phyloP scores from a whole-genome alignment of 2,329 filamentous ascomycete genomes.

The Capronia epimyces region DNA sequence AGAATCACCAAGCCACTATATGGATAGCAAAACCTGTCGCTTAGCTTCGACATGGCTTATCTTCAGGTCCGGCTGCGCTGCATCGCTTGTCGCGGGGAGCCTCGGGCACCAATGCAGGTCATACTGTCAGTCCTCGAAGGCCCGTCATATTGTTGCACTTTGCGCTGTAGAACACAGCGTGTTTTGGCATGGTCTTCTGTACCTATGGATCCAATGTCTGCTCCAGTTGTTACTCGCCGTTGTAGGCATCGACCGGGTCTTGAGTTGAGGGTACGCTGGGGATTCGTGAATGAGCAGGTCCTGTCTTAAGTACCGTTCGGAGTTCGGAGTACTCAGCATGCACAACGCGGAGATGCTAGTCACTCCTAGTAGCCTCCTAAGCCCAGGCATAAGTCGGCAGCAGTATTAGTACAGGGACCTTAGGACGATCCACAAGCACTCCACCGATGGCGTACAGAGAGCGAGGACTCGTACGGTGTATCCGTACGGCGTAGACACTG shows the following conservation, averaged over 20 bases:
- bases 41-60: neutral
- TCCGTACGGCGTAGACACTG: too few relatives aligned
- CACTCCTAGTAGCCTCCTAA: neutral
- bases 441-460: too few relatives aligned
- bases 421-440: neutral
- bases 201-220: neutral
- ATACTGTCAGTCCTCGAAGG: neutral
- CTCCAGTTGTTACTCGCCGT: neutral
- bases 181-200: neutral
- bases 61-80: neutral
- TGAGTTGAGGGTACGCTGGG: too few relatives aligned
- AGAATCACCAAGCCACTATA: neutral
- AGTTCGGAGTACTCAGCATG: neutral
- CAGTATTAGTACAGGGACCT: neutral
- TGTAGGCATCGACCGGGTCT: too few relatives aligned
- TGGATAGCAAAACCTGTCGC: neutral
- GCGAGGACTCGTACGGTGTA: too few relatives aligned
- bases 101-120: conserved; percentile 3
- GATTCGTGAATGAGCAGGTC: neutral
- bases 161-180: neutral
- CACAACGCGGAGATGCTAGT: neutral
- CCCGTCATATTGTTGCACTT: neutral
- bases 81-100: neutral
- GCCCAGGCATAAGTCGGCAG: too few relatives aligned
- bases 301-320: too few relatives aligned